A percentile compares a stretch with the other conserved stretches of the same genome.
phyloP scores from a whole-genome alignment of 495 filamentous ascomycete genomes.

The Trichoderma asperelloides region DNA sequence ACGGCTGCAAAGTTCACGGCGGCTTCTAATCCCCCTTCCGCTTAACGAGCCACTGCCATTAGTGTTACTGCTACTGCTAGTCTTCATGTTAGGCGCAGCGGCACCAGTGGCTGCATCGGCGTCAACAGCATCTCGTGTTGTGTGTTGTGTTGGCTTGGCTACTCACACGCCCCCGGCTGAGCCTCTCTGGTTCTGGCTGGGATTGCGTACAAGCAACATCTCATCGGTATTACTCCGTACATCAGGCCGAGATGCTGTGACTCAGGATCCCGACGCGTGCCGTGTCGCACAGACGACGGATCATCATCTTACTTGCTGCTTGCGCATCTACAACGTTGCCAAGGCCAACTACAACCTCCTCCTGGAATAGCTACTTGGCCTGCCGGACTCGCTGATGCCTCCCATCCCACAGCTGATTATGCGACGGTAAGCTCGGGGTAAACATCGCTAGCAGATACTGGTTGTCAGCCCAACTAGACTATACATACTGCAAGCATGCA shows the following conservation, averaged over 20 bases:
- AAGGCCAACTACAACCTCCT: not conserved
- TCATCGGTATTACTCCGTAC: not conserved
- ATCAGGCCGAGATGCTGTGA: not conserved
- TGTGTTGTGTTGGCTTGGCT: not conserved
- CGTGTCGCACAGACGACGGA: not conserved
- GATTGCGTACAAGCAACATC: not conserved
- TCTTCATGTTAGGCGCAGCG: too few relatives aligned
- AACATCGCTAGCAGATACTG: not conserved
- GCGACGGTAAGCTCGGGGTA: constrained; percentile 1
- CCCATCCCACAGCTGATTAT: not conserved
- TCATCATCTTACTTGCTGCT: not conserved
- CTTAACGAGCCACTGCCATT: not conserved
- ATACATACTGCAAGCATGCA: not conserved
- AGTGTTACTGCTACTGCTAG: too few relatives aligned
- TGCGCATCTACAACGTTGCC: not conserved
- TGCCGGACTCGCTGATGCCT: not conserved
- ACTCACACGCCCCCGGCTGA: too few relatives aligned
- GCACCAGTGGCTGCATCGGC: too few relatives aligned
- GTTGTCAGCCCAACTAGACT: not conserved
- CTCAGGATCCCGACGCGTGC: not conserved
- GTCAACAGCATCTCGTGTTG: too few relatives aligned
- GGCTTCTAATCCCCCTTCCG: not conserved
- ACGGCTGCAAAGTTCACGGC: not conserved
- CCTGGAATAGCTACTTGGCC: not conserved
- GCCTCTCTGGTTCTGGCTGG: not conserved